A percentile compares a stretch with the other conserved stretches of the same genome.
These are phyloP conservation scores for Penicillium sp. DNA, from an alignment of 2,329 filamentous ascomycete genomes.

Conservation along the genomic window DNA sequence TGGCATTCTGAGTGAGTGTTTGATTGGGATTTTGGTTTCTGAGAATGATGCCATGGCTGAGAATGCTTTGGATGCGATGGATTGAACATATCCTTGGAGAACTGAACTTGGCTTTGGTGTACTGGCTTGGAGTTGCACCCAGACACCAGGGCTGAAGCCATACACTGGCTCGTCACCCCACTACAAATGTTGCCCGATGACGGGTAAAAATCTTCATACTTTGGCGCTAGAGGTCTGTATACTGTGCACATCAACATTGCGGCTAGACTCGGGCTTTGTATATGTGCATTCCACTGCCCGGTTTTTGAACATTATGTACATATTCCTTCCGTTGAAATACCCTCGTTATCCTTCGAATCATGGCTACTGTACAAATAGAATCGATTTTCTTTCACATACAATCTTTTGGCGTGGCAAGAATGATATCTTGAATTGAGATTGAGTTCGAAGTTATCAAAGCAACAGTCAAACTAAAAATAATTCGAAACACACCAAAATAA, in stretches of 20 bases:
- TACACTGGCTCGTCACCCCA: not conserved
- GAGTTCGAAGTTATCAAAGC: too few species aligned
- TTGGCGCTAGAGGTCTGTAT: not conserved
- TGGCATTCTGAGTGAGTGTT: conserved; percentile 62
- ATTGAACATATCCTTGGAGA: conserved; percentile 42
- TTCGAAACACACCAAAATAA: too few species aligned
- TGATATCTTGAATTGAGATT: too few species aligned
- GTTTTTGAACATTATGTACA: not conserved
- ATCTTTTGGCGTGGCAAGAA: too few species aligned
- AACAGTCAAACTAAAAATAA: too few species aligned
- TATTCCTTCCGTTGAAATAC: not conserved
- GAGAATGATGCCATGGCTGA: conserved; percentile 48
- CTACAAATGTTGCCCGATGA: not conserved
- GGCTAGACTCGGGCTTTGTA: not conserved
- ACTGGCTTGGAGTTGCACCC: not conserved
- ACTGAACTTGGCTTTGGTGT: not conserved
- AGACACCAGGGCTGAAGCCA: not conserved
- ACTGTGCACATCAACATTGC: not conserved
- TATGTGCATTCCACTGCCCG: not conserved
- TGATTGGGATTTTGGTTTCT: conserved; percentile 62
- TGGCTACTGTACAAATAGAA: not conserved
- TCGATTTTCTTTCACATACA: not conserved
- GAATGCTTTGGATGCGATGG: conserved; percentile 59
- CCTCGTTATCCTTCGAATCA: not conserved
- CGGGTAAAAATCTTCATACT: not conserved